These are phyloP conservation scores for Talaromyces sp. DNA, from an alignment of 2,329 filamentous ascomycete genomes.

Conservation along the genomic window DNA sequence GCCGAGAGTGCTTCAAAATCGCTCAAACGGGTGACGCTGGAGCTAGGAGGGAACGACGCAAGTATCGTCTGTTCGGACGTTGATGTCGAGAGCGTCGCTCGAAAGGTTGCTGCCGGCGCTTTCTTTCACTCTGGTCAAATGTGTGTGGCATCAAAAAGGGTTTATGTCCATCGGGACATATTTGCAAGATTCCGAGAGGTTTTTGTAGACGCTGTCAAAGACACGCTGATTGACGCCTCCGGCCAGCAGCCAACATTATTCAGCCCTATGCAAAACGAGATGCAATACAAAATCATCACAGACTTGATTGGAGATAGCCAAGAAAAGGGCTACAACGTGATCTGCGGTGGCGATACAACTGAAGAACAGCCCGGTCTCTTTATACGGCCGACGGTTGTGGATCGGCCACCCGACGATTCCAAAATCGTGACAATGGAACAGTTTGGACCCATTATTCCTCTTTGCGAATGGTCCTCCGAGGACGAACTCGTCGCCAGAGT, in stretches of 20 bases:
- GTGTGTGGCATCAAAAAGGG: slow-evolving; percentile 49
- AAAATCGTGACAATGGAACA: slow-evolving; percentile 52
- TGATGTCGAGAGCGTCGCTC: slow-evolving; percentile 32
- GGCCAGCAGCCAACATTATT: slow-evolving; percentile 42
- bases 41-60: slow-evolving; percentile 53
- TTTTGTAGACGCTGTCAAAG: slow-evolving; percentile 38
- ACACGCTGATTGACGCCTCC: slow-evolving; percentile 16
- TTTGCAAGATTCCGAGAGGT: slow-evolving; percentile 44
- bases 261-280: slow-evolving; percentile 57
- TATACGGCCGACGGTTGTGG: slow-evolving; percentile 52
- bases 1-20: slow-evolving; percentile 48
- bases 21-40: slow-evolving; percentile 51
- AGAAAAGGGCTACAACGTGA: slow-evolving; percentile 47
- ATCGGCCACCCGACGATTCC: slow-evolving; percentile 50
- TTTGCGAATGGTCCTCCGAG: slow-evolving; percentile 53
- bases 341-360: slow-evolving; percentile 41
- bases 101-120: slow-evolving; percentile 40
- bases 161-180: slow-evolving; percentile 55
- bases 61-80: slow-evolving; percentile 51
- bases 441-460: slow-evolving; percentile 57
- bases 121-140: slow-evolving; percentile 54
- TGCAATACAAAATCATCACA: slow-evolving; percentile 56
- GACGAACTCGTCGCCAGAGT: slow-evolving; percentile 41
- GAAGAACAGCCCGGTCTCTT: slow-evolving; percentile 44
- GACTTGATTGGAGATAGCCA: slow-evolving; percentile 51